A percentile compares a stretch with the other conserved stretches of the same genome.
Evolutionary conservation across 345 rosid species (phyloP).

Genomic region (Geranium rotundifolium): DNA sequence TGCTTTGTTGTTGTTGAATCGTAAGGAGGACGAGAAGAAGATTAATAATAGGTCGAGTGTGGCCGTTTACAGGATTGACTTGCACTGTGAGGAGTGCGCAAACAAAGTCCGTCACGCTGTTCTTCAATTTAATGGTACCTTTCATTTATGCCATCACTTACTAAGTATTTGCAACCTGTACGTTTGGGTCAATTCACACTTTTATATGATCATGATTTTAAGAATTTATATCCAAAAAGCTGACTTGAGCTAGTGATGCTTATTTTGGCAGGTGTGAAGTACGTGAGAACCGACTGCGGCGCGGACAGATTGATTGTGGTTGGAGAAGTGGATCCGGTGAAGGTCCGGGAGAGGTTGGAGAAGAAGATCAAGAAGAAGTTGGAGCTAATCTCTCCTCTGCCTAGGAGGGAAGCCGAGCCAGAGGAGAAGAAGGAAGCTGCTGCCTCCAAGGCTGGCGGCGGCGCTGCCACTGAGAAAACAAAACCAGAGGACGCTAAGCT

Average conservation of each 20-base stretch:
- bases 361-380: conserved; percentile 26
- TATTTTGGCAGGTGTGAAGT: conserved; percentile 57
- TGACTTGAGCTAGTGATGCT: conserved; percentile 5
- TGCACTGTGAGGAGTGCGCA: conserved; percentile 42
- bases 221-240: not conserved
- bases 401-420: conserved; percentile 21
- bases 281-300: conserved; percentile 40
- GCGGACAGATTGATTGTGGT: conserved; percentile 51
- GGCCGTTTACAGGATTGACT: conserved; percentile 27
- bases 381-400: conserved; percentile 36
- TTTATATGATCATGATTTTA: not conserved
- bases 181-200: too few species aligned
- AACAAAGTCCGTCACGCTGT: conserved; percentile 34
- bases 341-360: conserved; percentile 23
- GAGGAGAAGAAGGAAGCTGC: conserved; percentile 35
- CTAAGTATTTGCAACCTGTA: too few species aligned
- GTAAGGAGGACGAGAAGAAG: too few species aligned
- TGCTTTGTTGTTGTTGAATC: too few species aligned
- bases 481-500: conserved; percentile 7
- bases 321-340: conserved; percentile 63
- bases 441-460: too few species aligned
- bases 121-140: conserved; percentile 44
- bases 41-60: too few species aligned
- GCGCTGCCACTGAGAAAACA: conserved; percentile 16
- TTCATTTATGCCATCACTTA: too few species aligned